These are phyloP conservation scores for Amborella trichopoda DNA, from an alignment of 164 flowering plant species.

Conservation along the genomic window DNA sequence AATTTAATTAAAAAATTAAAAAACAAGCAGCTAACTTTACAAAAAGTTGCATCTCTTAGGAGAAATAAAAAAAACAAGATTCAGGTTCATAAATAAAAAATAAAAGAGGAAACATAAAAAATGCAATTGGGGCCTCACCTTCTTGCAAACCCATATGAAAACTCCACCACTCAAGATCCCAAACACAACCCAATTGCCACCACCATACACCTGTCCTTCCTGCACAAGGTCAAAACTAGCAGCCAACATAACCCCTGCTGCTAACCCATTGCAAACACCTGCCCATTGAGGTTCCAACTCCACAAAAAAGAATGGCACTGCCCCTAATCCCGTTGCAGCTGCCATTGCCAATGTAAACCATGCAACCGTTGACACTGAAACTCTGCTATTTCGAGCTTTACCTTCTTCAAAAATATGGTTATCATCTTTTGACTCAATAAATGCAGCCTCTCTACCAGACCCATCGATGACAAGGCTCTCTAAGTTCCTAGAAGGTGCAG, in stretches of 20 bases:
- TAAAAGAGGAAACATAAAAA: constrained; percentile 2
- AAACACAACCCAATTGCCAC: constrained; percentile 83
- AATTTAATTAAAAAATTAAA: no score
- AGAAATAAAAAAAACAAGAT: no score
- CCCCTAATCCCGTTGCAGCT: constrained; percentile 95
- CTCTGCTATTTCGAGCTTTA: constrained; percentile 36
- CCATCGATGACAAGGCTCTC: neutral
- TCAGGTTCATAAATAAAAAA: neutral
- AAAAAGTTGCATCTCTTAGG: no score
- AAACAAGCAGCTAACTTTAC: no score
- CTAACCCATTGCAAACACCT: constrained; percentile 96
- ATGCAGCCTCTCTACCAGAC: constrained; percentile 1
- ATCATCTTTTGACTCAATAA: constrained; percentile 17
- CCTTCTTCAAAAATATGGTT: constrained; percentile 16
- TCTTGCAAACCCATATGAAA: constrained; percentile 88
- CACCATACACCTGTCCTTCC: constrained; percentile 85
- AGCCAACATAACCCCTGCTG: constrained; percentile 99
- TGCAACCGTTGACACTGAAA: constrained; percentile 80
- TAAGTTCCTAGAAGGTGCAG: neutral
- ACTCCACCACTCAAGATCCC: constrained; percentile 83
- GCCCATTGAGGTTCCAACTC: constrained; percentile 97
- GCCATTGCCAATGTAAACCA: constrained; percentile 89
- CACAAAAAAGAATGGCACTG: constrained; percentile 94
- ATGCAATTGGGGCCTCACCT: constrained; percentile 35
- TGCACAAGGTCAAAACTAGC: constrained; percentile 97